phyloP scores from a whole-genome alignment of 148 eudicot genomes.

The Bassia scoparia region DNA sequence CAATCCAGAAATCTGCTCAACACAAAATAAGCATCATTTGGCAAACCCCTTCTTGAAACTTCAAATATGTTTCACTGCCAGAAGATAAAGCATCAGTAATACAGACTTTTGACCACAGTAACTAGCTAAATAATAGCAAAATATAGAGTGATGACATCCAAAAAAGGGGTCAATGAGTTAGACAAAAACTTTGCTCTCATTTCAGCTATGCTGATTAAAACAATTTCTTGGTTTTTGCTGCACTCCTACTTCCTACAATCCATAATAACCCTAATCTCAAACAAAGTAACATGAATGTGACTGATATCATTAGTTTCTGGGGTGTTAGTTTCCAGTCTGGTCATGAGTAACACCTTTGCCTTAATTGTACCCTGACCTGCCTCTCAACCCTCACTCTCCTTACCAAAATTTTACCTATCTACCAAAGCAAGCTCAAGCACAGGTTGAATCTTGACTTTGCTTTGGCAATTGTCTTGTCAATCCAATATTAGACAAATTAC shows the following conservation, averaged over 20 bases:
- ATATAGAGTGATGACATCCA: background rate
- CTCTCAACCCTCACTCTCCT: conserved; percentile 54
- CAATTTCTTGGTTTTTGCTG: conserved; percentile 75
- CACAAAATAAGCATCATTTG: background rate
- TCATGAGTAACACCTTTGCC: conserved; percentile 74
- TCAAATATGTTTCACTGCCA: too few species aligned
- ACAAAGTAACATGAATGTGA: conserved; percentile 61
- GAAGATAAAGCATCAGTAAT: too few species aligned
- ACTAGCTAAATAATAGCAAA: background rate
- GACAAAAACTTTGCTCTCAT: conserved; percentile 42
- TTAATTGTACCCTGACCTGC: conserved; percentile 64
- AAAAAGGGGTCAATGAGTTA: background rate
- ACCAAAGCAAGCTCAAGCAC: conserved; percentile 30
- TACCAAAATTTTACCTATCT: conserved; percentile 52
- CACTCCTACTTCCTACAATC: conserved; percentile 67
- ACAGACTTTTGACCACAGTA: too few species aligned
- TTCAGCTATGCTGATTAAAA: conserved; percentile 71
- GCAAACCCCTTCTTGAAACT: background rate
- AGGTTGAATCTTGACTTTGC: conserved; percentile 34
- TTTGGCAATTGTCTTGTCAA: too few species aligned
- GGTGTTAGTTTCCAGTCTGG: conserved; percentile 56
- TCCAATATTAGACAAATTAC: too few species aligned
- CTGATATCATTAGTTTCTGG: conserved; percentile 69
- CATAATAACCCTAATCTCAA: conserved; percentile 60
- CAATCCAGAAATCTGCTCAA: background rate